Conservation (phyloP, 2,329 filamentous ascomycete species). For the Colletotrichum magnum region DNA sequence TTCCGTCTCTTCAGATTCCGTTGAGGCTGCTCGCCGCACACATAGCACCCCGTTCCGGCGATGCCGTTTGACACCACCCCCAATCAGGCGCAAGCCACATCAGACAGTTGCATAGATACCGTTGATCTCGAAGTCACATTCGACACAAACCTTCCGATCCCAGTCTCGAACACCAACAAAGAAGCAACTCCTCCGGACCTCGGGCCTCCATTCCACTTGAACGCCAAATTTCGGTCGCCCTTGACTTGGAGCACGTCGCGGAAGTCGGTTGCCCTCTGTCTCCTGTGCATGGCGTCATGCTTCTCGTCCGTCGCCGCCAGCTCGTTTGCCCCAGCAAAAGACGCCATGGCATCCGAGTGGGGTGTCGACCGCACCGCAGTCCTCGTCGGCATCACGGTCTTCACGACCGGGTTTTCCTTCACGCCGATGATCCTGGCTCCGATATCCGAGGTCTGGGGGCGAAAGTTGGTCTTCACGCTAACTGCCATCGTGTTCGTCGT, state of each 20-base stretch:
- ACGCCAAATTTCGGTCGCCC: constrained; percentile 4
- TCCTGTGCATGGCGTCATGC: neutral
- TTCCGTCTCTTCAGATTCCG: no score
- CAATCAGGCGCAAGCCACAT: no score
- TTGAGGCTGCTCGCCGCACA: no score
- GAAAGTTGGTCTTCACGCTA: constrained; percentile 83
- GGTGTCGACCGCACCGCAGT: neutral
- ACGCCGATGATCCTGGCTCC: constrained; percentile 92
- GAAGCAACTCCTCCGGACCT: neutral
- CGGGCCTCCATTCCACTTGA: neutral
- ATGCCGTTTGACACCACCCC: no score
- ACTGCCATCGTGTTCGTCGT: constrained; percentile 81
- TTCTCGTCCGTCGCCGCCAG: constrained; percentile 6
- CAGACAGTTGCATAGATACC: no score
- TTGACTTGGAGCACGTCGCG: neutral
- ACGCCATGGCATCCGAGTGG: constrained; percentile 6
- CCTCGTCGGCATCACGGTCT: constrained; percentile 78
- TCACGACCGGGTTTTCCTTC: constrained; percentile 84
- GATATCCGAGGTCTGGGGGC: constrained; percentile 88
- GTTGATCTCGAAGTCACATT: neutral
- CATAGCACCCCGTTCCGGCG: no score
- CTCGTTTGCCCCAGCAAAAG: constrained; percentile 1
- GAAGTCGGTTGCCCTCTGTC: neutral
- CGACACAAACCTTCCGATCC: neutral
- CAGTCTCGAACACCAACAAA: neutral